These are phyloP conservation scores for Xylaria grammica DNA, from an alignment of 495 filamentous ascomycete species.

Conservation along the genomic window DNA sequence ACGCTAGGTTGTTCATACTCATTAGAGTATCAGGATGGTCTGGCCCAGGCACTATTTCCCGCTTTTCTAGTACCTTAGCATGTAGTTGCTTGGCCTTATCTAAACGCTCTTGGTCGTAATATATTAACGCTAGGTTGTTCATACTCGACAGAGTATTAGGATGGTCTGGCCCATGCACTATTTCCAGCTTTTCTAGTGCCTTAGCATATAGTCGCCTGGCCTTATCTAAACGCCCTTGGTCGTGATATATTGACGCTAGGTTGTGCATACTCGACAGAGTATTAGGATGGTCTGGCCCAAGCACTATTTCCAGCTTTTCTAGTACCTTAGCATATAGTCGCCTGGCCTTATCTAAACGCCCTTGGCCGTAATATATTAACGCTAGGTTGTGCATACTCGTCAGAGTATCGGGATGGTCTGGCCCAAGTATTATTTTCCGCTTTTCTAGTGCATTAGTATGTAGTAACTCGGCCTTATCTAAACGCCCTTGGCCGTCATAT, in stretches of 20 bases:
- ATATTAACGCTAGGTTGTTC: no score
- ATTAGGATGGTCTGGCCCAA: conserved; percentile 45
- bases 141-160: conserved; percentile 38
- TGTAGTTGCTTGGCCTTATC: no score
- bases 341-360: conserved; percentile 46
- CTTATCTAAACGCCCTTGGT: conserved; percentile 37
- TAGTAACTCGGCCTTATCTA: background rate
- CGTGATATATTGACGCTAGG: conserved; percentile 41
- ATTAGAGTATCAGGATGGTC: no score
- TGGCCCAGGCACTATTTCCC: no score
- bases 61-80: no score
- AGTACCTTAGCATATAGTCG: conserved; percentile 36
- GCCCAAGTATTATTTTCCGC: conserved; percentile 22
- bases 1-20: conserved; percentile 39
- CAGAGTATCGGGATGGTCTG: conserved; percentile 41
- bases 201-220: conserved; percentile 42
- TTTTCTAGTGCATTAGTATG: conserved; percentile 23
- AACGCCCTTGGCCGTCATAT: background rate
- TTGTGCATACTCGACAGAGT: conserved; percentile 48
- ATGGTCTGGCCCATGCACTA: conserved; percentile 43
- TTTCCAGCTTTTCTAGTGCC: conserved; percentile 34
- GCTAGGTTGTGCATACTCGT: conserved; percentile 1
- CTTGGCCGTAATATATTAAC: conserved; percentile 38
- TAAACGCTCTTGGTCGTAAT: no score
- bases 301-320: conserved; percentile 30